These are phyloP conservation scores for Picochlorum sp. DNA, from an alignment of 139 green algal genomes.

Conservation along the genomic window DNA sequence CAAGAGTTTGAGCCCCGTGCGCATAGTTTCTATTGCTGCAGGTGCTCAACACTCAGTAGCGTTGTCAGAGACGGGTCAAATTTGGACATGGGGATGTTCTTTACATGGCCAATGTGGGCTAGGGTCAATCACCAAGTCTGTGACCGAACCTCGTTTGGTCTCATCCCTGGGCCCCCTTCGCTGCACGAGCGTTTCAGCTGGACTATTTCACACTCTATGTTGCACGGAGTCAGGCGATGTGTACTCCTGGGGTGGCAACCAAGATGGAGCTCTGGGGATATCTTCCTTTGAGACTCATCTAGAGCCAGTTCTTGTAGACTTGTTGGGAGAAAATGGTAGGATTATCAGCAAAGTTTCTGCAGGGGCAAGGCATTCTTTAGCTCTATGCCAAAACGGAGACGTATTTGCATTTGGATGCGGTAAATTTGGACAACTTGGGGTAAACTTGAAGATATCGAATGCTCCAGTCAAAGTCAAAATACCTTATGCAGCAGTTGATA, in stretches of 20 bases:
- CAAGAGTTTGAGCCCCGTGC: no score
- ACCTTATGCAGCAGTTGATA: slow-evolving; percentile 1
- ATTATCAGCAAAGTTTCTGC: slow-evolving; percentile 18
- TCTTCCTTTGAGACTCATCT: no score
- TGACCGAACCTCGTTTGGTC: no score
- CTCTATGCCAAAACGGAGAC: slow-evolving; percentile 1
- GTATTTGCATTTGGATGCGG: slow-evolving; percentile 26
- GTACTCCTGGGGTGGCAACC: slow-evolving; percentile 40
- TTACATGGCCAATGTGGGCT: slow-evolving; percentile 32
- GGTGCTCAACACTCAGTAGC: slow-evolving; percentile 14
- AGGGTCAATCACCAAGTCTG: slow-evolving; percentile 12
- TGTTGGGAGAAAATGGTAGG: background rate
- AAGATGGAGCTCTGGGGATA: slow-evolving; percentile 42
- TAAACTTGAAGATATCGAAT: background rate
- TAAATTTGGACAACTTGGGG: slow-evolving; percentile 36
- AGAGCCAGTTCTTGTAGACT: slow-evolving; percentile 24
- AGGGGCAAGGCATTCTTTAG: slow-evolving; percentile 31
- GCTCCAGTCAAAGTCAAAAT: background rate
- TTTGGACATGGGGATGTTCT: slow-evolving; percentile 27
- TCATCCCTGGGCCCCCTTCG: slow-evolving; percentile 15
- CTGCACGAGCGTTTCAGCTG: slow-evolving; percentile 12
- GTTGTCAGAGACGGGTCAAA: slow-evolving; percentile 3
- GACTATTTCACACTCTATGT: slow-evolving; percentile 29
- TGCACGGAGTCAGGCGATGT: slow-evolving; percentile 30
- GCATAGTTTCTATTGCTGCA: slow-evolving; percentile 7